Conservation (phyloP, 768 basidiomycete genomes). For the Lactarius akahatsu region DNA sequence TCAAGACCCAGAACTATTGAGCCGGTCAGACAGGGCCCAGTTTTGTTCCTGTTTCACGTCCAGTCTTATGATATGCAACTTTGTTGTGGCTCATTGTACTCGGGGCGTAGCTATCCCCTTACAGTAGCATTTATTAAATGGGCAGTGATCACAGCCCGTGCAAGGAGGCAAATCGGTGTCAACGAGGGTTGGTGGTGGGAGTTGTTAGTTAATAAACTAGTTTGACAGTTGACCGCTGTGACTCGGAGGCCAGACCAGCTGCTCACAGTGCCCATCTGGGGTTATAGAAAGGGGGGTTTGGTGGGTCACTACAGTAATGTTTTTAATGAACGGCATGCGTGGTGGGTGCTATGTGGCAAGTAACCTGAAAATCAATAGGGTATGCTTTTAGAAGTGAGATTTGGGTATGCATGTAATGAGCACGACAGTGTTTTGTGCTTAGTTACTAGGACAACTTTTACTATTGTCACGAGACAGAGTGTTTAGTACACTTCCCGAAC, state of each 20-base stretch:
- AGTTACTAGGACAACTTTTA: too few relatives aligned
- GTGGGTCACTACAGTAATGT: not conserved
- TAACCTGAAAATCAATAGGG: not conserved
- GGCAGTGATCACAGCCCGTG: not conserved
- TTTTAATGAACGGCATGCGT: not conserved
- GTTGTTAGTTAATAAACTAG: too few relatives aligned
- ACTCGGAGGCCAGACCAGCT: too few relatives aligned
- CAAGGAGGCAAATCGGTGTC: not conserved
- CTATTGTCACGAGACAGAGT: not conserved
- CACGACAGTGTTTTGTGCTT: too few relatives aligned
- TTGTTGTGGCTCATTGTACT: not conserved
- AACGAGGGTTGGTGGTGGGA: not conserved
- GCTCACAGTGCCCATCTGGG: not conserved
- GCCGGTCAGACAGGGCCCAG: not conserved
- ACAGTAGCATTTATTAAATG: not conserved
- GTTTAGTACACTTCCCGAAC: not conserved
- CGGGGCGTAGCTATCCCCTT: not conserved
- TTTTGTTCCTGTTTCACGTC: slow-evolving; percentile 18
- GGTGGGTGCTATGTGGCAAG: not conserved
- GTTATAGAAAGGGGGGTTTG: not conserved
- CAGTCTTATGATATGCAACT: not conserved
- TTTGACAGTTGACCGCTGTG: too few relatives aligned
- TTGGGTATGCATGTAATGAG: too few relatives aligned
- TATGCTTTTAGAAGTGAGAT: too few relatives aligned
- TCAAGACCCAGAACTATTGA: not conserved